phyloP scores from a whole-genome alignment of 192 early-diverging fungal species.

The Gamsiella multidivaricata region DNA sequence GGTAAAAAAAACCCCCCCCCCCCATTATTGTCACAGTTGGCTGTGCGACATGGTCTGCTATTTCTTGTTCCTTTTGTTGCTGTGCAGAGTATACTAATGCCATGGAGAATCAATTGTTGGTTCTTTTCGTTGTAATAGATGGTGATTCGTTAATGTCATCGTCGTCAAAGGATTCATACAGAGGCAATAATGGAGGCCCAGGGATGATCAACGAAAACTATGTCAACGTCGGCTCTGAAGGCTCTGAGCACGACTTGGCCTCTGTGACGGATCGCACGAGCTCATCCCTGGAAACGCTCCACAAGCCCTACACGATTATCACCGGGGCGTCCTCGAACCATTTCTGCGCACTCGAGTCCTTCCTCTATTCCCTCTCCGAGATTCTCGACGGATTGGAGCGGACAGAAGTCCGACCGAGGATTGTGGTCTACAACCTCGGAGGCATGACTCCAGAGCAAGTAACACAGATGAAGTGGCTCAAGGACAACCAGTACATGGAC shows the following conservation, averaged over 20 bases:
- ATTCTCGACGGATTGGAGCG: conserved; percentile 42
- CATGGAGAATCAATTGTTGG: no score
- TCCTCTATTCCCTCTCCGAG: conserved; percentile 57
- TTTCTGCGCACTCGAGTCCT: conserved; percentile 63
- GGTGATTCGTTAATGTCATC: not conserved
- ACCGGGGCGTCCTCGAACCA: conserved; percentile 67
- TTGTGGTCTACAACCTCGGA: conserved; percentile 65
- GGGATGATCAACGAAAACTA: conserved; percentile 30
- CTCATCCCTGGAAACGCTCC: conserved; percentile 36
- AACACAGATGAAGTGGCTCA: conserved; percentile 55
- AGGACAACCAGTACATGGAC: conserved; percentile 54
- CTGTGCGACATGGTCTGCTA: not conserved
- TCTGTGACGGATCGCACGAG: conserved; percentile 28
- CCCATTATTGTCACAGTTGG: not conserved
- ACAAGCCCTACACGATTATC: conserved; percentile 56
- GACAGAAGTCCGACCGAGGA: conserved; percentile 50
- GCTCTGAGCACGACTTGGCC: conserved; percentile 28
- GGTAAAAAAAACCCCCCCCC: no score
- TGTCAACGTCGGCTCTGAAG: conserved; percentile 6
- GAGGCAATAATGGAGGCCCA: not conserved
- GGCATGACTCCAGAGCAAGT: conserved; percentile 59
- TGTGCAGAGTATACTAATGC: no score
- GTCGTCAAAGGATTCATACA: conserved; percentile 1
- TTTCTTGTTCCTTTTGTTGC: not conserved
- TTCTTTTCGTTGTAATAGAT: no score